Conservation (phyloP, 2,329 filamentous ascomycete genomes). For the Chalaropsis ovoidea region DNA sequence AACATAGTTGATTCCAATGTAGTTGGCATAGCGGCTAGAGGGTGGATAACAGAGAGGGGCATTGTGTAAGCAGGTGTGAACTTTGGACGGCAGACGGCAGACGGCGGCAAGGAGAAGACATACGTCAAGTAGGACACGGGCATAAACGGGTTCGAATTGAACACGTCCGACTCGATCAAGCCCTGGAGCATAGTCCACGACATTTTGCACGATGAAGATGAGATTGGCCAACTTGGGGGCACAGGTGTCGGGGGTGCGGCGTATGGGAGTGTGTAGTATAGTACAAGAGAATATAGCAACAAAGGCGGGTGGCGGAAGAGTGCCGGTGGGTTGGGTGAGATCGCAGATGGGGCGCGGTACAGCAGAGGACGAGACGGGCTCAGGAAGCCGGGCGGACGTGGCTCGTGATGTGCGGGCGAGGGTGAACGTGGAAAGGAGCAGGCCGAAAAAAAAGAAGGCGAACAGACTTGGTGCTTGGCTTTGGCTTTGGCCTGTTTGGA, state of each 20-base stretch:
- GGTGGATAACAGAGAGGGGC: constrained; percentile 14
- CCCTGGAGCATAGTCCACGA: constrained; percentile 82
- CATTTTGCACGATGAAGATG: constrained; percentile 38
- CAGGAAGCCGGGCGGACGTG: neutral
- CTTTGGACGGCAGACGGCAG: neutral
- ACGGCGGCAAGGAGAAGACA: constrained; percentile 33
- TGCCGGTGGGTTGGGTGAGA: neutral
- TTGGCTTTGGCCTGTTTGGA: neutral
- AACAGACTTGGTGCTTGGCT: neutral
- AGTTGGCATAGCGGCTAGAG: constrained; percentile 70
- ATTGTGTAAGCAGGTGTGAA: constrained; percentile 16
- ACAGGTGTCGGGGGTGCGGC: neutral
- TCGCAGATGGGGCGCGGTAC: neutral
- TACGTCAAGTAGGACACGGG: constrained; percentile 82
- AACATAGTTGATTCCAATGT: constrained; percentile 83
- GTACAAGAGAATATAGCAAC: neutral
- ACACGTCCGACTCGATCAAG: constrained; percentile 88
- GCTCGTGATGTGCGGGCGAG: neutral
- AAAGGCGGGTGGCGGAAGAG: neutral
- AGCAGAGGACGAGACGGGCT: no score
- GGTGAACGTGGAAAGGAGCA: neutral
- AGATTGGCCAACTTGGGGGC: neutral
- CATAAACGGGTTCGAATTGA: constrained; percentile 82
- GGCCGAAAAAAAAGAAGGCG: neutral
- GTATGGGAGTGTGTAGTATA: neutral